These are phyloP conservation scores for Gossypium gossypioides DNA, from an alignment of 441 rosid species.

Conservation along the genomic window DNA sequence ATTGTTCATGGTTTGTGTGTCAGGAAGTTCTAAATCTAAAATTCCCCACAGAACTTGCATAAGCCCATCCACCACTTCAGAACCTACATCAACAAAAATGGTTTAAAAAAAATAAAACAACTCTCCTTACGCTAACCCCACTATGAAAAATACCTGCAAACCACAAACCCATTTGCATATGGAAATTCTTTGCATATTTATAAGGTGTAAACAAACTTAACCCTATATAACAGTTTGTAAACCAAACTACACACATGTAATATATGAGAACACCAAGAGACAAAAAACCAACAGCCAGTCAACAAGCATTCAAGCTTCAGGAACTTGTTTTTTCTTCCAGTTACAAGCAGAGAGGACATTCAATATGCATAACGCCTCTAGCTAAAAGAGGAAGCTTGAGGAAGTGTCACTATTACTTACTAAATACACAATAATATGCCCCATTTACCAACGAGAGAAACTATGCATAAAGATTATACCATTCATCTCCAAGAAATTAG, in stretches of 20 bases:
- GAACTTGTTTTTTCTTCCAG: background rate
- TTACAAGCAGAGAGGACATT: background rate
- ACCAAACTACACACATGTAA: background rate
- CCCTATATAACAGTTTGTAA: background rate
- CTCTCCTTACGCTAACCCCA: background rate
- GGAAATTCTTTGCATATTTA: background rate
- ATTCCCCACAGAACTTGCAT: constrained; percentile 99
- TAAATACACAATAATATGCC: background rate
- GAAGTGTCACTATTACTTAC: background rate
- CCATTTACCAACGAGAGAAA: background rate
- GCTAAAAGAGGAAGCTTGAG: background rate
- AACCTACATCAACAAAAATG: constrained; percentile 42
- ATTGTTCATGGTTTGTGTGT: constrained; percentile 91
- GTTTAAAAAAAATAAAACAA: constrained; percentile 12
- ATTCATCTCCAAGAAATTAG: constrained; percentile 67
- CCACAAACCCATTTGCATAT: background rate
- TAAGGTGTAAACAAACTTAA: background rate
- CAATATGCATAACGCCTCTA: background rate
- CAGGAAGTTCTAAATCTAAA: constrained; percentile 91
- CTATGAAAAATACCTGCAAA: background rate
- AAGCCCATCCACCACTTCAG: constrained; percentile 89
- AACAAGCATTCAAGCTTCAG: constrained; percentile 9
- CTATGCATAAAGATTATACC: constrained; percentile 31
- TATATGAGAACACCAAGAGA: background rate
- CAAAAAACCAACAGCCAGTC: background rate